Evolutionary conservation across 257 asterid genomes (phyloP), one percentile per base, ranked within the genome.

Genomic region (Solanum sejunctum): DNA sequence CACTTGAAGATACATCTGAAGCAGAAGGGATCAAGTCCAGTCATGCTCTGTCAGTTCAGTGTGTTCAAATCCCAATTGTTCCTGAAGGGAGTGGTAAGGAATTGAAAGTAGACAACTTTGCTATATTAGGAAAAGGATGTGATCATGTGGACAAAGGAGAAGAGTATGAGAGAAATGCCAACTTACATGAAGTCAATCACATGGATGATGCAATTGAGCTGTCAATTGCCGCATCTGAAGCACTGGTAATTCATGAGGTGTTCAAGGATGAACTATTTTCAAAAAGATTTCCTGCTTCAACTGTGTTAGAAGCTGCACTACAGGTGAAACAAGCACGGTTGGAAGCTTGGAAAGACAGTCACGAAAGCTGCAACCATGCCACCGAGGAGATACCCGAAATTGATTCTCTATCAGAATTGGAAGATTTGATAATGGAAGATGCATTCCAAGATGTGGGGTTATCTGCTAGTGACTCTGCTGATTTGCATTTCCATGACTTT

Each of bases 221-320:
- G 61, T 91, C 94, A 82, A 89, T 94, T 86, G 94, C 93, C 75
- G 98, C 98, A 86, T 94, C 98, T 55, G 98, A 94, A 86, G 97
- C 97, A 84, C 90, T 93, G 87, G 93, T 91, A 73, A 91, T 93
- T 91, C 94, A 93, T 84, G 96, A 92, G 84, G 85, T 92, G 58
- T 81, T 90, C 21, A 80, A 84, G 70, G 86, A 85, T 84, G 92
- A 86, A 51, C 80, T 91, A 28, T 79, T 87, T 84, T 84, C 84
- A 43, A 85, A 88, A 85, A 75, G 60, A 84, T 86, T 72, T 63
- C 88, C 92, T 54, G 90, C 92, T 89, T 91, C 95, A 83, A 91
- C 95, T 64, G 91, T 90, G 86, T 94, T 94, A 67, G 97, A 94
- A 88, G 93, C 93, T 88, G 91, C 98, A 73, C 95, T 92, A 89